These are phyloP conservation scores for Colletotrichum trifolii DNA, from an alignment of 2,329 filamentous ascomycete genomes.

Conservation along the genomic window DNA sequence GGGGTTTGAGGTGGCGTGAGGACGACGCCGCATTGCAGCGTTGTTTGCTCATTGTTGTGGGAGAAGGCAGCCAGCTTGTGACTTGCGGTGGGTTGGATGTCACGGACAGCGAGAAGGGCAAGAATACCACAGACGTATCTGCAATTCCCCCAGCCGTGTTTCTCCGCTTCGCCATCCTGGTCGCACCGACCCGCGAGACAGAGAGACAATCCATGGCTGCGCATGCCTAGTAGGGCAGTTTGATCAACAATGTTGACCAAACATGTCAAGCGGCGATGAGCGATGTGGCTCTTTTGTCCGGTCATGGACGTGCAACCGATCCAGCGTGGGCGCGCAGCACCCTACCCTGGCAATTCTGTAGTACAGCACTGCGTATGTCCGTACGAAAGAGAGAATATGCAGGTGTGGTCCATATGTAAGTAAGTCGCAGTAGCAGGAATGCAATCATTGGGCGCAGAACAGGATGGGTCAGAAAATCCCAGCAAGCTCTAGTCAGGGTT, in stretches of 20 bases:
- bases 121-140: no score
- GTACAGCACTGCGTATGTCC: background rate
- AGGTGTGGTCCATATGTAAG: constrained; percentile 31
- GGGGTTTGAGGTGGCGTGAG: constrained; percentile 11
- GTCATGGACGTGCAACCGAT: constrained; percentile 15
- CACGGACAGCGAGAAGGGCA: no score
- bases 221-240: constrained; percentile 14
- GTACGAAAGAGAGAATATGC: constrained; percentile 28
- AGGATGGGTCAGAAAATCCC: background rate
- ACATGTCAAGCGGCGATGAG: constrained; percentile 8
- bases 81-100: background rate
- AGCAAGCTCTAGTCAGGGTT: constrained; percentile 21
- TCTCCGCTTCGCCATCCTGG: constrained; percentile 15
- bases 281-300: constrained; percentile 16
- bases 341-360: constrained; percentile 24
- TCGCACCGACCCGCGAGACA: constrained; percentile 22
- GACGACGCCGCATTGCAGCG: constrained; percentile 19
- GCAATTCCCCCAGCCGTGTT: background rate
- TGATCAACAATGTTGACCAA: constrained; percentile 10
- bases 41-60: constrained; percentile 27
- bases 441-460: background rate
- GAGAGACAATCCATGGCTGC: constrained; percentile 16
- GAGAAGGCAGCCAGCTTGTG: constrained; percentile 8
- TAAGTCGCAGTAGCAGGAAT: constrained; percentile 28
- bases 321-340: constrained; percentile 6